Conservation (phyloP, 306 rosid species). For the Ochetophila trinervis region DNA sequence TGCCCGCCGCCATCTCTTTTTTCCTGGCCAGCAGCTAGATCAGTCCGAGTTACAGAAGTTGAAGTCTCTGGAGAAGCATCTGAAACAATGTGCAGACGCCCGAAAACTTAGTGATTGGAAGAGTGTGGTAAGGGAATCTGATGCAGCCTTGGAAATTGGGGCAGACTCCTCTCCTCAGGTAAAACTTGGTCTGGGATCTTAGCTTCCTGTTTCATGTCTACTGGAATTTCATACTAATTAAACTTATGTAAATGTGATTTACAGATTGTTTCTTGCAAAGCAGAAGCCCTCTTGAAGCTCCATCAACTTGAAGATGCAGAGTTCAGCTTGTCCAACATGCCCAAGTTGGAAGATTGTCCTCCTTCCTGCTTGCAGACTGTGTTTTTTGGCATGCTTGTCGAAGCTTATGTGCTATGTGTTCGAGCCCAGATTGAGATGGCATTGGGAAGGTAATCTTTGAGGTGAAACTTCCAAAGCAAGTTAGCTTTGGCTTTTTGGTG, state of each 20-base stretch:
- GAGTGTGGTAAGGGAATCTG: slow-evolving; percentile 60
- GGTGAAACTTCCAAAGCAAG: slow-evolving; percentile 4
- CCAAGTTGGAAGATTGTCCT: slow-evolving; percentile 58
- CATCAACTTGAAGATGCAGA: slow-evolving; percentile 82
- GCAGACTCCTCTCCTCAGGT: slow-evolving; percentile 88
- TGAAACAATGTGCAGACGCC: slow-evolving; percentile 58
- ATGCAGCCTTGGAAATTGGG: slow-evolving; percentile 63
- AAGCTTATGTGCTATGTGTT: slow-evolving; percentile 68
- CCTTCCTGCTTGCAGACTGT: slow-evolving; percentile 47
- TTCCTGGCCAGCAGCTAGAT: slow-evolving; percentile 55
- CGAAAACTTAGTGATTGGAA: slow-evolving; percentile 77
- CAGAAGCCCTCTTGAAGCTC: slow-evolving; percentile 71
- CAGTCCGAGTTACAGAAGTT: slow-evolving; percentile 66
- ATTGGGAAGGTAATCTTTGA: slow-evolving; percentile 65
- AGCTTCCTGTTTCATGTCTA: neutral
- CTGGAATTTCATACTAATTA: slow-evolving; percentile 4
- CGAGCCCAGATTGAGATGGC: slow-evolving; percentile 86
- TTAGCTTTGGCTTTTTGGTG: slow-evolving; percentile 11
- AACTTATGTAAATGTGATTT: slow-evolving; percentile 23
- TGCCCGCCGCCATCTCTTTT: slow-evolving; percentile 51
- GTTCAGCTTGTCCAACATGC: slow-evolving; percentile 41
- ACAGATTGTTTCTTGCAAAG: slow-evolving; percentile 80
- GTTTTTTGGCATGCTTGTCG: slow-evolving; percentile 70
- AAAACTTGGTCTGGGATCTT: neutral
- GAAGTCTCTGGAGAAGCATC: slow-evolving; percentile 62